Percentiles rank a stretch among this genome's conserved stretches.
phyloP scores from a whole-genome alignment of 2,329 filamentous ascomycete species.

The Fusarium hostae region DNA sequence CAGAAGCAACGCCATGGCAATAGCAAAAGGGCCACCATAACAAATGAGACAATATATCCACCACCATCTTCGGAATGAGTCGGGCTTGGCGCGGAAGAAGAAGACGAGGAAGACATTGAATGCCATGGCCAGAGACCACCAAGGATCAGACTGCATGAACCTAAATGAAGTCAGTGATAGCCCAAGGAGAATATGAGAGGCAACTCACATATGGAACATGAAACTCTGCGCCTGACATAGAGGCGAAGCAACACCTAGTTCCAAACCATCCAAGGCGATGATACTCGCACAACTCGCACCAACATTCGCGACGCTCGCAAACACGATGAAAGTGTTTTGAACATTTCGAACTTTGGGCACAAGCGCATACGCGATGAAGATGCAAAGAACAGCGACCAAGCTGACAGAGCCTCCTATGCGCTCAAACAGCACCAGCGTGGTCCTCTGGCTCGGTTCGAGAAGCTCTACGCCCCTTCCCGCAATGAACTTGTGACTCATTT shows the following conservation, averaged over 20 bases:
- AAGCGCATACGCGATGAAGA: constrained; percentile 63
- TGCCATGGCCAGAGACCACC: constrained; percentile 86
- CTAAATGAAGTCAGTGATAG: constrained; percentile 59
- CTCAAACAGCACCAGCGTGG: constrained; percentile 60
- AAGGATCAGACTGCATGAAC: constrained; percentile 81
- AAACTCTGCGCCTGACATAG: constrained; percentile 72
- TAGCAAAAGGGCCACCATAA: constrained; percentile 77
- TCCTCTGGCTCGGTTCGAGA: constrained; percentile 52
- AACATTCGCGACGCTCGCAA: constrained; percentile 69
- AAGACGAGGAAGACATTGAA: constrained; percentile 81
- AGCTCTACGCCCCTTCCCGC: constrained; percentile 37
- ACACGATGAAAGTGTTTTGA: constrained; percentile 71
- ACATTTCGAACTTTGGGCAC: constrained; percentile 66
- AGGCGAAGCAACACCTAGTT: constrained; percentile 60
- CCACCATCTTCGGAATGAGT: constrained; percentile 76
- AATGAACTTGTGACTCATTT: constrained; percentile 31
- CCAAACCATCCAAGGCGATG: constrained; percentile 74
- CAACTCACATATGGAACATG: constrained; percentile 72
- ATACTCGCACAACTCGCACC: constrained; percentile 73
- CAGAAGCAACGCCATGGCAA: constrained; percentile 73
- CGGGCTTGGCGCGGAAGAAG: constrained; percentile 68
- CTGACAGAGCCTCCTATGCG: constrained; percentile 65
- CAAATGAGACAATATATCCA: constrained; percentile 77
- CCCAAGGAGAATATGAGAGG: constrained; percentile 52
- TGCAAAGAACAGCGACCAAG: constrained; percentile 60